Percentiles rank a stretch among this genome's conserved stretches.
phyloP scores from a whole-genome alignment of 2,329 filamentous ascomycete genomes.

The Colletotrichum tanaceti region DNA sequence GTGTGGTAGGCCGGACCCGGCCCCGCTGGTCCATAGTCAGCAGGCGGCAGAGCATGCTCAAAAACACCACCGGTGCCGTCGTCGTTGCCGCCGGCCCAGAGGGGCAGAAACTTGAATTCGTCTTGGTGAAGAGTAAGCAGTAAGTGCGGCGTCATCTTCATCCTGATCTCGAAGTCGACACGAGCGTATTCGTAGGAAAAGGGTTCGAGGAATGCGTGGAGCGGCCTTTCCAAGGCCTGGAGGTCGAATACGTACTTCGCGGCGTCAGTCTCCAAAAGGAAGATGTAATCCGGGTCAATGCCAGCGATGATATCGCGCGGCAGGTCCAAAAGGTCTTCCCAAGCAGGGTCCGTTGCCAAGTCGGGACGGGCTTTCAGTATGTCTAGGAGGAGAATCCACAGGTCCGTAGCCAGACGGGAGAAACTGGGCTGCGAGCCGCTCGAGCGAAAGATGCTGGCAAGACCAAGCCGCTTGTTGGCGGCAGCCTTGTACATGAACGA shows the following conservation, averaged over 20 bases:
- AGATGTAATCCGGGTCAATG: not conserved
- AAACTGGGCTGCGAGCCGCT: not conserved
- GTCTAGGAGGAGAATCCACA: not conserved
- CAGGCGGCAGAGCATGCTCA: slow-evolving; percentile 54
- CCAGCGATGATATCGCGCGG: not conserved
- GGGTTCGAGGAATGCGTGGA: slow-evolving; percentile 12
- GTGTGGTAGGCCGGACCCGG: slow-evolving; percentile 62
- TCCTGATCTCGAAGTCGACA: slow-evolving; percentile 49
- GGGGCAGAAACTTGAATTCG: slow-evolving; percentile 72
- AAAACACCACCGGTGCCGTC: slow-evolving; percentile 65
- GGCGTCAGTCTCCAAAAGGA: not conserved
- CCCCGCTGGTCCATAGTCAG: slow-evolving; percentile 58
- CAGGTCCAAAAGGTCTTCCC: slow-evolving; percentile 3
- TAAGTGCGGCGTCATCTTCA: slow-evolving; percentile 56
- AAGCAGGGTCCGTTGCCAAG: slow-evolving; percentile 18
- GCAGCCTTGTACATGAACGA: slow-evolving; percentile 52
- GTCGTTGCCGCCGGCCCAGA: slow-evolving; percentile 71
- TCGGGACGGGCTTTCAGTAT: slow-evolving; percentile 12
- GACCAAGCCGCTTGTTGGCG: slow-evolving; percentile 19
- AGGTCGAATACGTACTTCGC: slow-evolving; percentile 28
- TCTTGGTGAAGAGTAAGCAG: slow-evolving; percentile 65
- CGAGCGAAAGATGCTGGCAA: not conserved
- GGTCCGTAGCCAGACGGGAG: not conserved
- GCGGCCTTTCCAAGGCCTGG: slow-evolving; percentile 4
- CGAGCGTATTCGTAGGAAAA: slow-evolving; percentile 44